These are phyloP conservation scores for Haplographium delicatum DNA, from an alignment of 495 filamentous ascomycete genomes.

Conservation along the genomic window DNA sequence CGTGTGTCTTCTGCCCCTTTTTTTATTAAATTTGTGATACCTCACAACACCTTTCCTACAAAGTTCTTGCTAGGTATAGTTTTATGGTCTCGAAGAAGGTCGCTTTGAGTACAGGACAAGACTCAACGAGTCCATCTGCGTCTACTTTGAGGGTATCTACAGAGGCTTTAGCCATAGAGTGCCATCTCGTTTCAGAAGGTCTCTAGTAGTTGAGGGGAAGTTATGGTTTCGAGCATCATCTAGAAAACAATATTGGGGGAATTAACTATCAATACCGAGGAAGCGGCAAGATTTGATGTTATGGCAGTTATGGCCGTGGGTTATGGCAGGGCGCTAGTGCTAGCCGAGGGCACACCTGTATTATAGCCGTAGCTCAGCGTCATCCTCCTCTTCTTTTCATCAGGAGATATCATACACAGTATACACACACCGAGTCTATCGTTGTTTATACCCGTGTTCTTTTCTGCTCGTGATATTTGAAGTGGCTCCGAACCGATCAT, in stretches of 20 bases:
- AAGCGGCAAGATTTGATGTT: too few relatives aligned
- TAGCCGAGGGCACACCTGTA: too few relatives aligned
- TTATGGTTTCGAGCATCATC: slow-evolving; percentile 4
- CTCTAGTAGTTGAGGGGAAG: neutral
- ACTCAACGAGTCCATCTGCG: neutral
- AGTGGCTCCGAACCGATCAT: neutral
- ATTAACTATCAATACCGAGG: slow-evolving; percentile 3
- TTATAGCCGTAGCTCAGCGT: too few relatives aligned
- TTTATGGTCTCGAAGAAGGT: slow-evolving; percentile 6
- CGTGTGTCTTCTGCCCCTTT: neutral
- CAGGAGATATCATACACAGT: too few relatives aligned
- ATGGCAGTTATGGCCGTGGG: too few relatives aligned
- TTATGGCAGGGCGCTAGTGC: too few relatives aligned
- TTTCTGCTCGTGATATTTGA: neutral
- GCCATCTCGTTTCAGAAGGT: slow-evolving; percentile 1
- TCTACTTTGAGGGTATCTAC: neutral
- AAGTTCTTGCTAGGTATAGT: neutral
- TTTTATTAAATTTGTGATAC: neutral
- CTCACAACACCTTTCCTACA: slow-evolving; percentile 1
- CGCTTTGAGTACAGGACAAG: slow-evolving; percentile 4
- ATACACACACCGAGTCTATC: too few relatives aligned
- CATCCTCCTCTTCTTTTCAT: too few relatives aligned
- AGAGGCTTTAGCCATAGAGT: neutral
- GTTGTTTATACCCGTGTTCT: too few relatives aligned
- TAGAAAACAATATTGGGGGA: slow-evolving; percentile 6